Base-by-base conservation (phyloP, 1,284 basidiomycete genomes). In the Heterobasidion occidentale region DNA sequence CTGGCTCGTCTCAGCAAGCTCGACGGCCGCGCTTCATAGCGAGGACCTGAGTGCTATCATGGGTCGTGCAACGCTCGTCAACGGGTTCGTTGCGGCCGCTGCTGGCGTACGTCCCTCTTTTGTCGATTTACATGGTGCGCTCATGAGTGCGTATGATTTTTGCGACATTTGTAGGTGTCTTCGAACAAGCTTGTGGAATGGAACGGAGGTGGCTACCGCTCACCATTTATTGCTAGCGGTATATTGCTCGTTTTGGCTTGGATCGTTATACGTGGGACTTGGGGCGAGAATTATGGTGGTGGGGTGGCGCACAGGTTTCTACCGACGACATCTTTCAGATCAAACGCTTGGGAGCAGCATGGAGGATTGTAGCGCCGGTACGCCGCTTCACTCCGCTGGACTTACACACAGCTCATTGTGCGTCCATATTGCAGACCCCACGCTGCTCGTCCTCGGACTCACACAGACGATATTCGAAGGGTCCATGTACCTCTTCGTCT, bases 401-500 rank as follows among this genome's bases (percentile, higher is more conserved):
- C 36, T 34, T 45, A 8, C 50, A 33, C 44, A 36, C 42, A 19
- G n/a, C 55, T 60, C 9, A 51, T 7, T 8, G 35, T 3, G 8
- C 46, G 47, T 55, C 19, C 6, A 35, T 38, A 53, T 53, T 54
- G 55, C 60, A 85, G 87, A 89, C 64, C 76, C 79, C 0, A 66
- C 79, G 27, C 74, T 90, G 14, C 69, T 88, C 56, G 77, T 78
- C n/a, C 77, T 90, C n/a, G 84, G 86, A 14, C 70, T 88, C 53
- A 83, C 82, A 0, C 87, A 89, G 66, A 89, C 87, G 0, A 86
- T 84, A 66, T 90, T 89, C 64, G 87, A 90, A 64, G 87, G 87
- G 1, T 87, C 84, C 7, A 87, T 90, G 86, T 90, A 90, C 67
- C 78, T 90, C 57, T 90, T 89, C 68, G 88, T 90, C 61, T 90